Percentiles rank a stretch among this genome's conserved stretches.
Evolutionary conservation across 2,329 filamentous ascomycete genomes (phyloP).

Genomic region (Nemania sp.): DNA sequence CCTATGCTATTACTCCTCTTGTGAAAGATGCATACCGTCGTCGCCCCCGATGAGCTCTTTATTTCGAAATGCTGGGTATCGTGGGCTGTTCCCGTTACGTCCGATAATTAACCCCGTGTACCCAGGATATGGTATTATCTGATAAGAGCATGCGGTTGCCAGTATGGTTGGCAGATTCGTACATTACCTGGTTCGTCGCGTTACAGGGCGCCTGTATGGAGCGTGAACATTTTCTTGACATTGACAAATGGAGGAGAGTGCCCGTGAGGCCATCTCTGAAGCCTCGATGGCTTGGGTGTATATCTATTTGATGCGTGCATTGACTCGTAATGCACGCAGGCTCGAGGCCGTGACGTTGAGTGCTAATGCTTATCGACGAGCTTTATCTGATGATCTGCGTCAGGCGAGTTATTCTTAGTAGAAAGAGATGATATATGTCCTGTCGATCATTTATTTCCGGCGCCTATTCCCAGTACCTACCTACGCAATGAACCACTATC

Average conservation of each 20-base stretch:
- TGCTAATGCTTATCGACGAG: background rate
- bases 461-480: no score
- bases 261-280: background rate
- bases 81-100: constrained; percentile 12
- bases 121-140: background rate
- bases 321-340: background rate
- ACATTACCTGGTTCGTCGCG: constrained; percentile 28
- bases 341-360: background rate
- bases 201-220: constrained; percentile 22
- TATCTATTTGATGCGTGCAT: background rate
- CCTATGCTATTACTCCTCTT: constrained; percentile 11
- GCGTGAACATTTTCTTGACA: constrained; percentile 19
- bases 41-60: constrained; percentile 21
- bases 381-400: constrained; percentile 12
- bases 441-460: constrained; percentile 25
- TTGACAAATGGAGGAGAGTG: background rate
- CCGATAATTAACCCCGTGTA: constrained; percentile 5
- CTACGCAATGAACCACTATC: constrained; percentile 16
- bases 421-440: background rate
- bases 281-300: background rate
- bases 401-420: constrained; percentile 11
- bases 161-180: constrained; percentile 22
- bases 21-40: constrained; percentile 24
- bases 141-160: constrained; percentile 20
- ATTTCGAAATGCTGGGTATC: constrained; percentile 30